Evolutionary conservation across 1,139 yeast genomes (phyloP).

Genomic region (Diutina catenulata): DNA sequence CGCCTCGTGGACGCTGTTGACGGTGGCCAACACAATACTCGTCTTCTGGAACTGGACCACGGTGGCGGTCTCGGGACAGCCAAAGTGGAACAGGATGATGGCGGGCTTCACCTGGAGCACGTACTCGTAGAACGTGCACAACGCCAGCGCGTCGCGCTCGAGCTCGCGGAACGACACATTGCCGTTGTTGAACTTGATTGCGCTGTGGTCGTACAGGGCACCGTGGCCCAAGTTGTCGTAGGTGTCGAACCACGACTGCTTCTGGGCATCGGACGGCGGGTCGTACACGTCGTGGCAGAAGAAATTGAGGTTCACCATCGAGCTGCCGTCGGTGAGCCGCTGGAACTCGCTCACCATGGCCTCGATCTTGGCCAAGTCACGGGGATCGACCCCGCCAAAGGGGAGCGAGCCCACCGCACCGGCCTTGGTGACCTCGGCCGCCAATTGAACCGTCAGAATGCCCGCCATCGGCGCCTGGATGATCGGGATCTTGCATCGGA

Average conservation of each 20-base stretch:
- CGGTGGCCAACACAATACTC: conserved; percentile 37
- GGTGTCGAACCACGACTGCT: conserved; percentile 15
- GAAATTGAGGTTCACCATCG: conserved; percentile 32
- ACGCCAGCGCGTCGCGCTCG: conserved; percentile 11
- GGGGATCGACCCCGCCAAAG: conserved; percentile 22
- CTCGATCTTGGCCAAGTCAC: conserved; percentile 8
- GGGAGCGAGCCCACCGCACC: conserved; percentile 41
- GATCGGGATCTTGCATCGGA: conserved; percentile 18
- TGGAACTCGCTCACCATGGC: conserved; percentile 4
- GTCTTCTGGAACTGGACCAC: conserved; percentile 29
- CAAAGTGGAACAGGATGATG: conserved; percentile 40
- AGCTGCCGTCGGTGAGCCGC: conserved; percentile 10
- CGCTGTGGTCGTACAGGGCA: conserved; percentile 6
- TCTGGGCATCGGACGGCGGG: conserved; percentile 12
- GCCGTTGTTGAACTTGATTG: conserved; percentile 12
- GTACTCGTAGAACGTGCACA: conserved; percentile 9
- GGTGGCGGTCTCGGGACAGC: conserved; percentile 25
- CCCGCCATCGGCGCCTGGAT: conserved; percentile 49
- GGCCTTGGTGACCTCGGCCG: conserved; percentile 21
- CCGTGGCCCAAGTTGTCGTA: conserved; percentile 9
- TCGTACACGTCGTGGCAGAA: conserved; percentile 26
- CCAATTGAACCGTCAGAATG: conserved; percentile 28
- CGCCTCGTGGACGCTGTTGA: conserved; percentile 31
- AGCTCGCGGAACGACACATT: conserved; percentile 27
- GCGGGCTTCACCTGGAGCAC: conserved; percentile 11